Conservation (phyloP, 805 yeast species). For the Myxozyma nipponensis region DNA sequence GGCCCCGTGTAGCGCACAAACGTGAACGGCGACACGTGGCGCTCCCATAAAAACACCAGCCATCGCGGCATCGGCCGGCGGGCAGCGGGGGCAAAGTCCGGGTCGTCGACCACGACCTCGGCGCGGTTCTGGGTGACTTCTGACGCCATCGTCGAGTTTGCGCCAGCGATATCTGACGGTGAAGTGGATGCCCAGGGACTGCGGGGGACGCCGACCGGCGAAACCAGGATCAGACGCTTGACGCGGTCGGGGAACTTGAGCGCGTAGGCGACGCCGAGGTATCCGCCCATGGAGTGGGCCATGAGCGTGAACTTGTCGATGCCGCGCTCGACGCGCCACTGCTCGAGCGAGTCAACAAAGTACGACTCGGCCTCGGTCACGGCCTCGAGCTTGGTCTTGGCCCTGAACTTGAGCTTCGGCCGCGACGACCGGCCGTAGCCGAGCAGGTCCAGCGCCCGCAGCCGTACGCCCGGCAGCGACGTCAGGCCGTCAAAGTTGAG, state of each 20-base stretch:
- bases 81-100: slow-evolving; percentile 7
- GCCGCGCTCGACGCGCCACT: slow-evolving; percentile 56
- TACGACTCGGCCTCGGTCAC: slow-evolving; percentile 54
- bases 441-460: slow-evolving; percentile 81
- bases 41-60: slow-evolving; percentile 80
- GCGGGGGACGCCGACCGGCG: slow-evolving; percentile 80
- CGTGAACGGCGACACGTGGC: slow-evolving; percentile 78
- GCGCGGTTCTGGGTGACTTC: slow-evolving; percentile 18
- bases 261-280: slow-evolving; percentile 66
- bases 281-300: slow-evolving; percentile 95
- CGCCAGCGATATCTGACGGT: slow-evolving; percentile 9
- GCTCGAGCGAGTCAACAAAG: slow-evolving; percentile 60
- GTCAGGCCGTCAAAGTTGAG: slow-evolving; percentile 58
- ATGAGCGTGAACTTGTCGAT: slow-evolving; percentile 53
- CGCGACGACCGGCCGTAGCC: slow-evolving; percentile 91
- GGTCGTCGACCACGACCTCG: not conserved
- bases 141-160: slow-evolving; percentile 7
- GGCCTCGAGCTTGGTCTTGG: slow-evolving; percentile 37
- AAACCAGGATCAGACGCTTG: slow-evolving; percentile 66
- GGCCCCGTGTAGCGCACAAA: slow-evolving; percentile 75
- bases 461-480: slow-evolving; percentile 50
- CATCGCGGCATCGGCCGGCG: slow-evolving; percentile 58
- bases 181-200: slow-evolving; percentile 25
- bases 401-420: slow-evolving; percentile 50
- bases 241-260: slow-evolving; percentile 58